Evolutionary conservation across 805 yeast species (phyloP), one percentile per base, ranked within the genome.

Genomic region (Spathaspora gorwiae): DNA sequence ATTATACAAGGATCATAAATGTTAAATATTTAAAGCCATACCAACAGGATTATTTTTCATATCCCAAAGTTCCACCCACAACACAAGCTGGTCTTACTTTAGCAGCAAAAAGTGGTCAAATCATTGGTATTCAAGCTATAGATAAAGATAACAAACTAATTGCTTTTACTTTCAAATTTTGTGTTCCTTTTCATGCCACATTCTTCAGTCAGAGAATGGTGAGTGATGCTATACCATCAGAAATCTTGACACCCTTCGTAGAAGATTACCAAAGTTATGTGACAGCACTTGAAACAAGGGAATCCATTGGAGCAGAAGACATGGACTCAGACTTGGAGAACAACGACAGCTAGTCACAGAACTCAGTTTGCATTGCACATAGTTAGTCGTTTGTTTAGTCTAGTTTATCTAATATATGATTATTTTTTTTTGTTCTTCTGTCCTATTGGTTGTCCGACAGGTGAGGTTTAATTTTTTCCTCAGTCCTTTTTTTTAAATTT

Each of bases 261-360:
- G 9, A 27, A 10, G 31, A 10, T 27, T 7, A 27, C 31, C 31
- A 7, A 27, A 27, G 1, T 92, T 43, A 76, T 81, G 48, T 74
- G 80, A 26, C 74, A 78, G 26, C 64, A n/a, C n/a, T n/a, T n/a
- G n/a, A n/a, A n/a, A n/a, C n/a, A n/a, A n/a, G n/a, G n/a, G n/a
- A n/a, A n/a, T n/a, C n/a, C n/a, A n/a, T n/a, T n/a, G n/a, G n/a
- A n/a, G n/a, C n/a, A n/a, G n/a, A n/a, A n/a, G n/a, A n/a, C n/a
- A n/a, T n/a, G n/a, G n/a, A n/a, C n/a, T n/a, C n/a, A n/a, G n/a
- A n/a, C n/a, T n/a, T n/a, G n/a, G n/a, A n/a, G n/a, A n/a, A n/a
- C n/a, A n/a, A n/a, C n/a, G n/a, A n/a, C 90, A 50, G 64, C 87
- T n/a, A 83, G 86, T 53, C 95, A 88, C 46, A 75, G 78, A 40